Base-by-base conservation (phyloP, 371 early-diverging fungal genomes). In the Rhizopus delemar region DNA sequence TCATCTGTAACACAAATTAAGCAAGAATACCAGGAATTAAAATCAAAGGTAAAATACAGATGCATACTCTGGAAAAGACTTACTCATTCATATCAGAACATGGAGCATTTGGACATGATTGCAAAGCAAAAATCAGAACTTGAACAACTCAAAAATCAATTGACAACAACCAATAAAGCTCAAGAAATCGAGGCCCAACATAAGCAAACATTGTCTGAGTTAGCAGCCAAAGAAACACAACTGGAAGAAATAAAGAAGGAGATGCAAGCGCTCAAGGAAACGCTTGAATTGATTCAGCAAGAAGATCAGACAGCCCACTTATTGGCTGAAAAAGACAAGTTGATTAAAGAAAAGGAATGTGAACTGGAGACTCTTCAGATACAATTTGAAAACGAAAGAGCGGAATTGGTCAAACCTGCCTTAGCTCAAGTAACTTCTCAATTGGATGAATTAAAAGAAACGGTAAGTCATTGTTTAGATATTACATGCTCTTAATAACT, bases 11-110 rank as follows among this genome's bases (percentile, higher is more conserved):
- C 60, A 7, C 75, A 78, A 45, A 73, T 78, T 22, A 63, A 64
- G 32, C 70, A 71, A 54, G 77, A 80, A 60, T 73, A 69, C 46
- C 62, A 69, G 56, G 75, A 74, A n/a, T 54, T 80, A 35, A 76
- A 76, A 51, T 58, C 58, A 31, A 73, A 74, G 69, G 80, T 73
- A 59, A 33, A 36, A 28, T 51, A 9, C 11, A 32, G 22, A 22
- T 22, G 22, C 22, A 12, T 13, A 9, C 11, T 29, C 29, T 55
- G 39, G 8, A 39, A 39, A 39, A 36, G 36, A 36, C 36, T 32
- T 32, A n/a, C 28, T 13, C 16, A 39, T 32, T 22, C 8, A 12
- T 46, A 41, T 33, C 63, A 79, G 80, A 75, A 76, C 45, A 52
- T 53, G 15, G 73, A 71, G 32, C 59, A 80, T 53, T 51, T 74